Base-by-base conservation (phyloP, 2,329 filamentous ascomycete species). In the Paramyrothecium sp. region DNA sequence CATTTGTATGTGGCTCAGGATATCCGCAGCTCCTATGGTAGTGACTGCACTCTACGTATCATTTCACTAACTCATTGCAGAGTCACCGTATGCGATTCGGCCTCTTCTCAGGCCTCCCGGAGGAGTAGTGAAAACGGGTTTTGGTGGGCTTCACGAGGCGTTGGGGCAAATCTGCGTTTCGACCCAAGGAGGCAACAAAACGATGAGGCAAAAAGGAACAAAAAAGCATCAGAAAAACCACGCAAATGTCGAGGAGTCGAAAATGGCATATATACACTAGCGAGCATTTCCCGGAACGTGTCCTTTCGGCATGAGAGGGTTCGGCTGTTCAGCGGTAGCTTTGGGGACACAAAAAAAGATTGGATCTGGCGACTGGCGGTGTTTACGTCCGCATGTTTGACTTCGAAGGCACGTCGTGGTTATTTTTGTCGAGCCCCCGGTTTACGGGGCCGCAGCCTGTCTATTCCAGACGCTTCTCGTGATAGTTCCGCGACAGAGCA, bases 51-150 rank as follows among this genome's bases (percentile, higher is more conserved):
- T 19, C 5, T n/a, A 5, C 26, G 11, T 48, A 54, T 21, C 49
- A n/a, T 54, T 51, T 53, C 57, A 57, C 72, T 73, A 63, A 71
- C 60, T 16, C 56, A 51, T 51, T 33, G 52, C 73, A 92, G 89
- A 90, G 88, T 73, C 89, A 92, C 75, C 88, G 89, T 59, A 88
- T 91, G 82, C 84, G 89, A 68, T 88, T 92, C 71, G 88, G 89
- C 54, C 77, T 91, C 59, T 90, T 92, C 71, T 89, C 87, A 58
- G 86, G 87, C 34, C 75, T 84, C 60, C 86, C 87, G 49, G 88
- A 90, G 66, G 87, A 90, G 56, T 67, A 66, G 47, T 51, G 49
- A 22, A 49, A 49, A 49, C 12, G 16, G 47, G 47, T 19, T 13
- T 20, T 20, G 47, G 47, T 49, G 47, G 22, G 47, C 47, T 23